Evolutionary conservation across 805 yeast genomes (phyloP).

Genomic region (Nakazawaea siamensis): DNA sequence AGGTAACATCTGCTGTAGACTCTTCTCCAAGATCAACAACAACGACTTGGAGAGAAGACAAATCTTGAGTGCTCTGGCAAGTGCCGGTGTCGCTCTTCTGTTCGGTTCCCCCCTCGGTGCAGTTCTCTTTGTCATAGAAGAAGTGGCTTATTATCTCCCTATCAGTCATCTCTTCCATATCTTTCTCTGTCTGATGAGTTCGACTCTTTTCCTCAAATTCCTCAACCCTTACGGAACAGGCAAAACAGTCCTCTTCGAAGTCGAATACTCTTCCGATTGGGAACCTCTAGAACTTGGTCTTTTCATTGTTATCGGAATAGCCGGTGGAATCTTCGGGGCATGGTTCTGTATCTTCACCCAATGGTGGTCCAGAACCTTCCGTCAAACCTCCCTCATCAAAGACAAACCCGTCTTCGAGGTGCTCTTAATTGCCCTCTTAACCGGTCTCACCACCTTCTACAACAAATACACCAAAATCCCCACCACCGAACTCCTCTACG

Average conservation of each 20-base stretch:
- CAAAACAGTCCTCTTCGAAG: conserved; percentile 46
- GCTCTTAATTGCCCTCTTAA: conserved; percentile 31
- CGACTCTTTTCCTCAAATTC: conserved; percentile 42
- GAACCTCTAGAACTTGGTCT: conserved; percentile 35
- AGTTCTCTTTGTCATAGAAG: conserved; percentile 47
- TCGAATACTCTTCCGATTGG: conserved; percentile 45
- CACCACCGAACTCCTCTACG: conserved; percentile 38
- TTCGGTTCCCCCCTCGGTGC: conserved; percentile 58
- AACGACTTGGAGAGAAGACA: conserved; percentile 46
- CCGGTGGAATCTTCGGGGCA: conserved; percentile 50
- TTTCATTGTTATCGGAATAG: conserved; percentile 38
- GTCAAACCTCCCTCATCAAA: conserved; percentile 24
- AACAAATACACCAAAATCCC: conserved; percentile 42
- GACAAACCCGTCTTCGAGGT: conserved; percentile 37
- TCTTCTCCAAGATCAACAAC: conserved; percentile 33
- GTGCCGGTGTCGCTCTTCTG: conserved; percentile 53
- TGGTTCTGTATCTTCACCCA: conserved; percentile 34
- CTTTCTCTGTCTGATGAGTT: conserved; percentile 47
- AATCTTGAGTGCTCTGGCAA: conserved; percentile 46
- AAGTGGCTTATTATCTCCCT: conserved; percentile 46
- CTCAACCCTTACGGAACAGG: conserved; percentile 55
- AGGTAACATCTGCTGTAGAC: conserved; percentile 43
- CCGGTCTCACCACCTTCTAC: conserved; percentile 38
- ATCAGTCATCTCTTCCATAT: conserved; percentile 45
- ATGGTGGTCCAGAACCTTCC: conserved; percentile 36